Evolutionary conservation across 495 filamentous ascomycete species (phyloP).

Genomic region (Tuber melanosporum): DNA sequence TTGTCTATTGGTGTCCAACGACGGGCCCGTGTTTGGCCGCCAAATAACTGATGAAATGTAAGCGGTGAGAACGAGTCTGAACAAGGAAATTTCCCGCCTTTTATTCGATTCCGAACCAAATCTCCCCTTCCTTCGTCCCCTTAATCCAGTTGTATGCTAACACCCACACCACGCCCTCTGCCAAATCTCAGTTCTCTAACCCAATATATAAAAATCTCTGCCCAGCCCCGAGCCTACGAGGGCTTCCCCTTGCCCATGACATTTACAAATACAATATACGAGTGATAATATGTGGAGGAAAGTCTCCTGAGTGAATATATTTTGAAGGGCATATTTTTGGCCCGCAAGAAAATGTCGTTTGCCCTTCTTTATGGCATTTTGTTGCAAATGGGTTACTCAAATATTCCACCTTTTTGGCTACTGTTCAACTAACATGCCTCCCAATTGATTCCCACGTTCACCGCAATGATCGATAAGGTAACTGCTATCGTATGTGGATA

Average conservation of each 20-base stretch:
- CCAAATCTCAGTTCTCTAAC: neutral
- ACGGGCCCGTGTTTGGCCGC: neutral
- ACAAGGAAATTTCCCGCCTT: neutral
- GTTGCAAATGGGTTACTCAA: too few relatives aligned
- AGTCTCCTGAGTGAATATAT: neutral
- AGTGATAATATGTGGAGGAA: constrained; percentile 2
- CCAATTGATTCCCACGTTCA: too few relatives aligned
- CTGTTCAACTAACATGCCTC: too few relatives aligned
- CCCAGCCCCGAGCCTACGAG: neutral
- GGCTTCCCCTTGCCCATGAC: neutral
- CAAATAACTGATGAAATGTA: neutral
- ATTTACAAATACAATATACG: neutral
- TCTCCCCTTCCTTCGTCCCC: too few relatives aligned
- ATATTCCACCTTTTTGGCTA: too few relatives aligned
- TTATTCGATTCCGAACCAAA: neutral
- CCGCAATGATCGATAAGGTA: too few relatives aligned
- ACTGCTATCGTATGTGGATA: too few relatives aligned
- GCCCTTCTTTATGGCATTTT: too few relatives aligned
- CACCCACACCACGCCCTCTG: neutral
- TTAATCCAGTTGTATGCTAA: neutral
- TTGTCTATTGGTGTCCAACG: neutral
- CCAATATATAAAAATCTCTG: neutral
- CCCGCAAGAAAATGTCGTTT: too few relatives aligned
- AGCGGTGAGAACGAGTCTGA: neutral
- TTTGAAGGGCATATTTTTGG: too few relatives aligned